A percentile compares a stretch with the other conserved stretches of the same genome.
phyloP scores from a whole-genome alignment of 768 basidiomycete genomes.

The Cystofilobasidium ferigula region DNA sequence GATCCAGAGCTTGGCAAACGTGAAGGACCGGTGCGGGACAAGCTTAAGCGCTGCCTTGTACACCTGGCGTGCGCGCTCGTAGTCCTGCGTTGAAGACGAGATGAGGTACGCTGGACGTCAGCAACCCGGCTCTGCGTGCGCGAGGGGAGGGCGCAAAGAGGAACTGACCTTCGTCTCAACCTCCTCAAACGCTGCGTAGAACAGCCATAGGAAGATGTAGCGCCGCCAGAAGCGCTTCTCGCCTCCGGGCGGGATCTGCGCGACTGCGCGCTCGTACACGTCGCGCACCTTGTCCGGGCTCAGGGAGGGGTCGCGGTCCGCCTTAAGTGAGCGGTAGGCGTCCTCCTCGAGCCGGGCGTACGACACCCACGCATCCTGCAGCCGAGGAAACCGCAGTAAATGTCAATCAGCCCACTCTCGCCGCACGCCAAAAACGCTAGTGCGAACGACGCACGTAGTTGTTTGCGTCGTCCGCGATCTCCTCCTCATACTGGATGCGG shows the following conservation, averaged over 20 bases:
- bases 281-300: constrained; percentile 68
- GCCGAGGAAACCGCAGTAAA: not conserved
- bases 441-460: constrained; percentile 49
- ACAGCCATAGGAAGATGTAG: constrained; percentile 56
- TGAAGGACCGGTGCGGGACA: constrained; percentile 91
- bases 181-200: constrained; percentile 95
- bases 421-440: not conserved
- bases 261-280: constrained; percentile 88
- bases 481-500: constrained; percentile 98
- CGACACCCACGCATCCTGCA: constrained; percentile 85
- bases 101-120: not conserved
- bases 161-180: constrained; percentile 70
- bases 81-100: constrained; percentile 49
- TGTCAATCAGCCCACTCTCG: not conserved
- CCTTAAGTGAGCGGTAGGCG: constrained; percentile 60
- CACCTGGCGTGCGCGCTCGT: constrained; percentile 71
- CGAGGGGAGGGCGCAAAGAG: not conserved
- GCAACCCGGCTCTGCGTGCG: not conserved
- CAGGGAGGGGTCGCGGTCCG: constrained; percentile 48
- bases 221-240: constrained; percentile 69
- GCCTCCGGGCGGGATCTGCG: constrained; percentile 83
- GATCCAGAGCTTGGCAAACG: constrained; percentile 93
- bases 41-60: constrained; percentile 80
- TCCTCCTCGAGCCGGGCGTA: constrained; percentile 87
- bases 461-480: constrained; percentile 74